phyloP scores from a whole-genome alignment of 176 grass and related monocot genomes.

The Triticum monococcum region DNA sequence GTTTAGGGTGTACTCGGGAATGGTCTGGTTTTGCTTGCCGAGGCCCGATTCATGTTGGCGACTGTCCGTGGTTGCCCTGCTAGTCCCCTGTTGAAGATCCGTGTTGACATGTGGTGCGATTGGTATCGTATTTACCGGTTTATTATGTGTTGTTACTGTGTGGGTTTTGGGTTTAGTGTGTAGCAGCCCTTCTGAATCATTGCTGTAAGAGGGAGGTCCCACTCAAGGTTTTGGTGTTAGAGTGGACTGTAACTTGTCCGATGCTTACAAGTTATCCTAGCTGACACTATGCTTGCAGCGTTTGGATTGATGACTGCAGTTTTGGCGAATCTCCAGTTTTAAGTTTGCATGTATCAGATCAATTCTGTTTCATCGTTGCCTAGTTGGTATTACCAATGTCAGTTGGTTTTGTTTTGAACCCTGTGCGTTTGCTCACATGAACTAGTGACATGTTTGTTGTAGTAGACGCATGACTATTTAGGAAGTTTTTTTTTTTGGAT shows the following conservation, averaged over 20 bases:
- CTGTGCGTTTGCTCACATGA: not conserved
- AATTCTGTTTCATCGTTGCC: not conserved
- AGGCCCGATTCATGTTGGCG: not conserved
- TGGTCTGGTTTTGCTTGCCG: not conserved
- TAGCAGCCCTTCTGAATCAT: not conserved
- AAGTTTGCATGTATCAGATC: not conserved
- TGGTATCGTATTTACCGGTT: not conserved
- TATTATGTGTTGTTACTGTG: too few relatives aligned
- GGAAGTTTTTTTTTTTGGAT: not conserved
- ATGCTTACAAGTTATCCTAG: not conserved
- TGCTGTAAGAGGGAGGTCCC: not conserved
- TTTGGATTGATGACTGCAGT: not conserved
- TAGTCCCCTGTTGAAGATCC: not conserved
- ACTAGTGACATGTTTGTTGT: not conserved
- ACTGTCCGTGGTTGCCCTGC: not conserved
- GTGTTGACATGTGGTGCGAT: not conserved
- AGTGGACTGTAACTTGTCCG: not conserved
- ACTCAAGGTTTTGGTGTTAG: not conserved
- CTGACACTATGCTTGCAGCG: not conserved
- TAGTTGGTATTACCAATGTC: not conserved
- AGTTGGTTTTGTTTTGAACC: not conserved
- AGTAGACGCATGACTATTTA: not conserved
- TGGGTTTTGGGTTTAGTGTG: not conserved
- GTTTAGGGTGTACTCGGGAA: not conserved
- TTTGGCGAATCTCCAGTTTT: not conserved